Evolutionary conservation across 306 rosid species (phyloP).

Genomic region (Senna tora): DNA sequence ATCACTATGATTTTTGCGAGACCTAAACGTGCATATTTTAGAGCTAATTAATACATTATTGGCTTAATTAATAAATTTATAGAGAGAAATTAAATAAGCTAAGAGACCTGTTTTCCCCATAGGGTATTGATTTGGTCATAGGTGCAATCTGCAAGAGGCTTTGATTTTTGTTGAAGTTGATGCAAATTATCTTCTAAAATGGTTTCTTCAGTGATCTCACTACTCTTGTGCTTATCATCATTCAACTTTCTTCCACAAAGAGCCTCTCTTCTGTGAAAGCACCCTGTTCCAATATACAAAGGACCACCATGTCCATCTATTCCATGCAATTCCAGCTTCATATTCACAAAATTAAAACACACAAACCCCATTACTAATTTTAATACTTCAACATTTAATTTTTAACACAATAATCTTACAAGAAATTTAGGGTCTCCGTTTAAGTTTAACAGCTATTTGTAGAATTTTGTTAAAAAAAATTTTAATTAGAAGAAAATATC

Average conservation of each 20-base stretch:
- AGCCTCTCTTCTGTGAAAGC: slow-evolving; percentile 79
- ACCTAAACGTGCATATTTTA: too few relatives aligned
- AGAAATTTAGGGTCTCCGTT: too few relatives aligned
- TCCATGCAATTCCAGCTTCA: slow-evolving; percentile 69
- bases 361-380: too few relatives aligned
- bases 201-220: background rate
- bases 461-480: too few relatives aligned
- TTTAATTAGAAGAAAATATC: too few relatives aligned
- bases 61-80: too few relatives aligned
- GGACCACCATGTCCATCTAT: slow-evolving; percentile 75
- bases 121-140: slow-evolving; percentile 63
- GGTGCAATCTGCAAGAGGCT: slow-evolving; percentile 63
- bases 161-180: slow-evolving; percentile 57
- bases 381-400: too few relatives aligned
- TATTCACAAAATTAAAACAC: background rate
- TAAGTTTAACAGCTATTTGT: too few relatives aligned
- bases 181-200: slow-evolving; percentile 25
- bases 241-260: slow-evolving; percentile 62
- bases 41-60: too few relatives aligned
- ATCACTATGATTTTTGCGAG: too few relatives aligned
- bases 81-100: too few relatives aligned
- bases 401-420: too few relatives aligned
- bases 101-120: slow-evolving; percentile 85
- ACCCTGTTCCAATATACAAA: slow-evolving; percentile 66
- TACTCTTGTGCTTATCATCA: slow-evolving; percentile 34